Base-by-base conservation (phyloP, 345 rosid genomes). In the Mangifera indica region DNA sequence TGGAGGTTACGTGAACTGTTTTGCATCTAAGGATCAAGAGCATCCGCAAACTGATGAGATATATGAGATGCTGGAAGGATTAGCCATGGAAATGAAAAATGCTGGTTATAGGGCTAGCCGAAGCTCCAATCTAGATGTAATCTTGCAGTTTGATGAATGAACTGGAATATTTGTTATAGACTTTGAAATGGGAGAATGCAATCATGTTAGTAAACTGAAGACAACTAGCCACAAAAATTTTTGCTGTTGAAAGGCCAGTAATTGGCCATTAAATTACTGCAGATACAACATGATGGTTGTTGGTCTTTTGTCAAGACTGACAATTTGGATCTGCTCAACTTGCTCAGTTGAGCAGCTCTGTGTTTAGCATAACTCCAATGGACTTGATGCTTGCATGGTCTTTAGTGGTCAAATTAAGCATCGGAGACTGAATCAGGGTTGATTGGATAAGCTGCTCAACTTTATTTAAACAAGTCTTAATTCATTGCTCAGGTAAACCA, bases 1-100 rank as follows among this genome's bases (percentile, higher is more conserved):
- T 63, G 89, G 80, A 54, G 97, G 94, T 74, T 55, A 53, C 73
- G 79, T 85, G 34, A 84, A 83, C 68, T 60, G 63, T 69, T 93
- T 93, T 82, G 78, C 74, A 72, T 89, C 91, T 44, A 93, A 75
- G 80, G 91, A 89, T 76, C 83, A 76, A 77, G 85, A 84, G 56
- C 94, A 93, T 60, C 81, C 78, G 77, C 86, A 81, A 32, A 55
- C 77, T 71, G 70, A 71, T 70, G 75, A 87, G 72, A 85, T 93
- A 59, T 80, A 88, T 77, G 77, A 83, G 75, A 78, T 85, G 58
- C 73, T 93, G 76, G 84, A 75, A 12, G 83, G 77, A 71, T 84
- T 89, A 70, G 74, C 79, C 52, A 72, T 66, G 77, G 88, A 84
- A 75, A 87, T 84, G 87, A 87, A 80, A 82, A 79, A 79, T 25